Conservation (phyloP, 2,329 filamentous ascomycete genomes). For the Harringtonia lauricola region DNA sequence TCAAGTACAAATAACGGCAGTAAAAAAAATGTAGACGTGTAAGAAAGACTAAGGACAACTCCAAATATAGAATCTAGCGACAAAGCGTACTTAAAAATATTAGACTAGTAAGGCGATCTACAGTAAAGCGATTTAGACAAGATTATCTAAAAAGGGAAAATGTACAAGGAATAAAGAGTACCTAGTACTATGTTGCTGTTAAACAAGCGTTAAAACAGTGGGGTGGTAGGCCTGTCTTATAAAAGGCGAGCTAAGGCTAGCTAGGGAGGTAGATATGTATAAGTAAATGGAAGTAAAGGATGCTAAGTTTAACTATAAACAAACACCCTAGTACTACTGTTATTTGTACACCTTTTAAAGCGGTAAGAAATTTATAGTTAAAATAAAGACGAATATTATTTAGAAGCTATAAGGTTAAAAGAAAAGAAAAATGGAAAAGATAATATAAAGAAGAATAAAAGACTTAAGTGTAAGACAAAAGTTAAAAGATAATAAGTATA, state of each 20-base stretch:
- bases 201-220: background rate
- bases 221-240: background rate
- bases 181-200: background rate
- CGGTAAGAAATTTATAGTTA: background rate
- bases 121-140: too few relatives aligned
- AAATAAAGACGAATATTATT: background rate
- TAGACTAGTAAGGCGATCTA: too few relatives aligned
- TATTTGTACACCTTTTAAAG: background rate
- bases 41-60: too few relatives aligned
- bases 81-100: background rate
- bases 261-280: too few relatives aligned
- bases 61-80: too few relatives aligned
- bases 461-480: conserved; percentile 3
- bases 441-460: background rate
- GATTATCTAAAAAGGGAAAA: background rate
- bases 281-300: too few relatives aligned
- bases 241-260: background rate
- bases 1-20: too few relatives aligned
- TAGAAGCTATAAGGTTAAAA: background rate
- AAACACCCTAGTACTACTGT: too few relatives aligned
- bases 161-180: background rate
- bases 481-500: conserved; percentile 9
- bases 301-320: too few relatives aligned
- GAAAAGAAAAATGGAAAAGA: background rate
- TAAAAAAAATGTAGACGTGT: background rate